Percentiles rank a stretch among this genome's conserved stretches.
phyloP scores from a whole-genome alignment of 371 early-diverging fungal genomes.

The Mortierella sp. region DNA sequence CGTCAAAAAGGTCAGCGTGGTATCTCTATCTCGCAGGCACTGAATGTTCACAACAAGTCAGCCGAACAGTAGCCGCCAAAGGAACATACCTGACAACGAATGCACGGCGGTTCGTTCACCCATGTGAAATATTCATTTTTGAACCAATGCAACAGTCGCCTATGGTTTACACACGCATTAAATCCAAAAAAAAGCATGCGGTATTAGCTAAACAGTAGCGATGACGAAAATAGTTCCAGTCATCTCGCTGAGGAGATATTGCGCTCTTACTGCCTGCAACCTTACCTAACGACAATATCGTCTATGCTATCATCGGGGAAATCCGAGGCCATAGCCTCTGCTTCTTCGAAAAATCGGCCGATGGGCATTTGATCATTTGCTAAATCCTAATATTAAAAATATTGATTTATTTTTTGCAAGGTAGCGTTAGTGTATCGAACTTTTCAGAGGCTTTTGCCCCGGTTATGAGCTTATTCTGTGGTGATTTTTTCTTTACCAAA shows the following conservation, averaged over 20 bases:
- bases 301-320: conserved; percentile 32
- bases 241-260: no score
- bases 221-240: no score
- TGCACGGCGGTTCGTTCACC: conserved; percentile 73
- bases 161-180: background rate
- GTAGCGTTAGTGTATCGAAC: no score
- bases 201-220: no score
- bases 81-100: conserved; percentile 58
- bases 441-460: no score
- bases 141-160: conserved; percentile 67
- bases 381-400: conserved; percentile 54
- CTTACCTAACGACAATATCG: conserved; percentile 43
- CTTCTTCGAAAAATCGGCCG: conserved; percentile 59
- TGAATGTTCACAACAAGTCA: no score
- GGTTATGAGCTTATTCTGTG: no score
- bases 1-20: no score
- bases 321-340: conserved; percentile 31
- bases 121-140: conserved; percentile 75
- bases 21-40: no score
- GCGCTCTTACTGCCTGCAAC: no score
- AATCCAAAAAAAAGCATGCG: no score
- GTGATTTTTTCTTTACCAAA: conserved; percentile 52
- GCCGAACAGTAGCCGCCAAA: background rate
- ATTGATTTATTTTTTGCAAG: no score
- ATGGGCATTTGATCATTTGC: conserved; percentile 63